Base-by-base conservation (phyloP, 2,329 filamentous ascomycete genomes). In the Fusarium domesticum region DNA sequence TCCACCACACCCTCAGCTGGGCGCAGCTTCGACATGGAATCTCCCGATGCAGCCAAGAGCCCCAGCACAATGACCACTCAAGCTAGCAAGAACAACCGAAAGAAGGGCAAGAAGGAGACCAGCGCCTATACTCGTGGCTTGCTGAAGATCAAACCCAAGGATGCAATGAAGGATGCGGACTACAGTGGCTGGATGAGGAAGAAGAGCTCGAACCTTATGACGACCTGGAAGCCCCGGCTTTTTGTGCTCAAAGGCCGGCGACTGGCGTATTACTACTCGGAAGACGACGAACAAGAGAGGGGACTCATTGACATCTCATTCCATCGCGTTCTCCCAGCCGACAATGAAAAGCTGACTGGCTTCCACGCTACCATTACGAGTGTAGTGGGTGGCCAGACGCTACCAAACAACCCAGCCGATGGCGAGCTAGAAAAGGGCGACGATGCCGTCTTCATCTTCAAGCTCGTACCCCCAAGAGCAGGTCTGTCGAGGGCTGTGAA, bases 151-250 rank as follows among this genome's bases (percentile, higher is more conserved):
- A 72, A 80, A 0, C 93, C 93, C 0, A 76, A 83, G 43, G 89
- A 96, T 63, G 90, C 92, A 48, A 93, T 96, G 68, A 73, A 83
- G 50, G 83, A 82, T 49, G 92, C 89, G 43, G 92, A 98, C 62
- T 97, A 96, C 65, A 92, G 85, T 60, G 93, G 93, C 1, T 98
- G 93, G 93, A 98, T 98, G 93, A 97, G 93, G 75, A 98, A 98
- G 77, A 91, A 95, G 69, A 96, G 89, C 47, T 92, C 89, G 2
- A 93, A 92, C 60, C 75, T 97, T 25, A 96, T 98, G 85, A 90
- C 90, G 3, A 96, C 91, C 2, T 98, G 93, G 93, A 98, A 97
- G 63, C 87, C 91, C 11, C 84, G 93, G 11, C 77, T 97, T n/a
- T 98, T 98, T 62, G 85, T 98, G 6, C 80, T 98, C 45, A 91